These are phyloP conservation scores for Cymodocea nodosa DNA, from an alignment of 116 monocot genomes.

Conservation along the genomic window DNA sequence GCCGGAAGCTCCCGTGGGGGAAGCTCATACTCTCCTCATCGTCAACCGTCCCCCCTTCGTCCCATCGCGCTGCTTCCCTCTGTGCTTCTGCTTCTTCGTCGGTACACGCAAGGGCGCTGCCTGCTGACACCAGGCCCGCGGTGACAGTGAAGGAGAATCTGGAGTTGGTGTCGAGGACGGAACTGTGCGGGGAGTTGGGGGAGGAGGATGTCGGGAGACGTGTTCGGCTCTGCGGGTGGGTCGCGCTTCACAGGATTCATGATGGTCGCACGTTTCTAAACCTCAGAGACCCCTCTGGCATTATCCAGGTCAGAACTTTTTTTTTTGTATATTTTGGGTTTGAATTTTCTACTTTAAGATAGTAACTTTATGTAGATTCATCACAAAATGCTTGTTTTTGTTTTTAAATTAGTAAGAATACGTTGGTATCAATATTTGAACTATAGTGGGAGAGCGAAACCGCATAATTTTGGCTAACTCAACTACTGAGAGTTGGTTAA, in stretches of 20 bases:
- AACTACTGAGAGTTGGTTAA: too few species aligned
- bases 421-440: too few species aligned
- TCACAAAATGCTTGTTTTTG: too few species aligned
- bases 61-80: conserved; percentile 7
- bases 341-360: too few species aligned
- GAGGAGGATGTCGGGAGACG: conserved; percentile 52
- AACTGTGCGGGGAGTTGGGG: conserved; percentile 56
- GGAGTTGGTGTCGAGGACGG: conserved; percentile 58
- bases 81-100: conserved; percentile 1
- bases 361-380: too few species aligned
- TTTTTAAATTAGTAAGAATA: too few species aligned
- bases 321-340: too few species aligned
- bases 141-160: conserved; percentile 11
- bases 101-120: background rate
- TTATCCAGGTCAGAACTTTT: conserved; percentile 50
- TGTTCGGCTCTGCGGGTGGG: conserved; percentile 90
- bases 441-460: too few species aligned
- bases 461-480: too few species aligned
- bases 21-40: background rate
- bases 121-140: conserved; percentile 1
- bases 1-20: background rate
- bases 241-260: conserved; percentile 75
- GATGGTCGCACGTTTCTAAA: conserved; percentile 84
- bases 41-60: conserved; percentile 5
- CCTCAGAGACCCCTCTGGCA: conserved; percentile 71